These are phyloP conservation scores for Backusella westeae DNA, from an alignment of 192 early-diverging fungal species.

Conservation along the genomic window DNA sequence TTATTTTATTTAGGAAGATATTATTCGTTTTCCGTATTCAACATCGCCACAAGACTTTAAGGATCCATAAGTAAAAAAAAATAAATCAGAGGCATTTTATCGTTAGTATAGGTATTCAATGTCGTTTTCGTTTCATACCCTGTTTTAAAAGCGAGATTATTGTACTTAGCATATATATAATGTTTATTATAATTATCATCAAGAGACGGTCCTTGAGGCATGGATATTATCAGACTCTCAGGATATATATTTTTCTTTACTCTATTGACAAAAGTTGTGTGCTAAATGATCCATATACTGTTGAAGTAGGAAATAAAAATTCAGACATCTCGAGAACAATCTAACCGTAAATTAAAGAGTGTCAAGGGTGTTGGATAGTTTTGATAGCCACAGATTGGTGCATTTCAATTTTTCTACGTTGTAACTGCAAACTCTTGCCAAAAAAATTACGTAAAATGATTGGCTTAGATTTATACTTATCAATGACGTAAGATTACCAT, in stretches of 20 bases:
- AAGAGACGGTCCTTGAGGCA: too few relatives aligned
- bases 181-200: too few relatives aligned
- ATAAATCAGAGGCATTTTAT: background rate
- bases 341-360: background rate
- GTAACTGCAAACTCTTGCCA: background rate
- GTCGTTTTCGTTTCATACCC: background rate
- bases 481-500: slow-evolving; percentile 7
- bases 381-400: background rate
- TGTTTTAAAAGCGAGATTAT: background rate
- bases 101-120: background rate
- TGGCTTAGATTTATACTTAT: background rate
- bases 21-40: background rate
- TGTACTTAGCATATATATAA: too few relatives aligned
- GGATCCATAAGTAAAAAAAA: background rate
- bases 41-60: background rate
- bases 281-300: background rate
- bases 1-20: background rate
- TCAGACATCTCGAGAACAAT: background rate
- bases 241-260: background rate
- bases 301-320: background rate
- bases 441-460: background rate
- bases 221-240: background rate
- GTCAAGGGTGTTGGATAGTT: background rate
- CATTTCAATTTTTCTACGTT: background rate
- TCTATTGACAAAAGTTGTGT: background rate